These are phyloP conservation scores for Aspergillus melleus DNA, from an alignment of 2,329 filamentous ascomycete species.

Conservation along the genomic window DNA sequence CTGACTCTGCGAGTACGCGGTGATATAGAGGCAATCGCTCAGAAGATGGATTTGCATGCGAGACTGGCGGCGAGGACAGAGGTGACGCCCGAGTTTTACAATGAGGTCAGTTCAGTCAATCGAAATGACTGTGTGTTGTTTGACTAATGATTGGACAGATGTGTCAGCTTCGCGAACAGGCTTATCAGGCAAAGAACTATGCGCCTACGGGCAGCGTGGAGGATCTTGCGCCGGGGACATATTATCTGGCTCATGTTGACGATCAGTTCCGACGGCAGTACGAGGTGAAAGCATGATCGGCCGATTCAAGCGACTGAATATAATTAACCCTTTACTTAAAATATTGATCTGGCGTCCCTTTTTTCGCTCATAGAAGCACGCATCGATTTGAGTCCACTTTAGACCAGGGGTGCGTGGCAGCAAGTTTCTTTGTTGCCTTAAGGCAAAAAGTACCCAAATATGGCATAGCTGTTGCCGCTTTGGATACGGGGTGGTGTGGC, in stretches of 20 bases:
- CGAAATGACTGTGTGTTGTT: not conserved
- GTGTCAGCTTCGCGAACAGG: slow-evolving; percentile 78
- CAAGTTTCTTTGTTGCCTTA: no score
- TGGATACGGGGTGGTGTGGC: no score
- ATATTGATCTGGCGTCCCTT: no score
- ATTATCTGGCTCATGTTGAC: slow-evolving; percentile 78
- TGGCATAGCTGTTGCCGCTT: no score
- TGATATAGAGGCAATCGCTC: slow-evolving; percentile 65
- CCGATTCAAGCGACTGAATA: no score
- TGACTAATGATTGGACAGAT: slow-evolving; percentile 50
- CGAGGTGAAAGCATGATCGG: slow-evolving; percentile 64
- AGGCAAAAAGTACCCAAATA: no score
- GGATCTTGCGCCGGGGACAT: slow-evolving; percentile 66
- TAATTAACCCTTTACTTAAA: no score
- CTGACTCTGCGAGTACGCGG: slow-evolving; percentile 67
- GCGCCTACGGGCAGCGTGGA: slow-evolving; percentile 67
- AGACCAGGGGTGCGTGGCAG: no score
- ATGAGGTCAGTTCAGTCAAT: not conserved
- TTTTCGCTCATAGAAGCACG: no score
- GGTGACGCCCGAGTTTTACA: not conserved
- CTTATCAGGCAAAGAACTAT: slow-evolving; percentile 79
- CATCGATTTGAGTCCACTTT: no score
- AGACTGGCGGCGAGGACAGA: slow-evolving; percentile 33
- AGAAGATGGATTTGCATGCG: slow-evolving; percentile 68
- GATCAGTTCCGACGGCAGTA: slow-evolving; percentile 85